These are phyloP conservation scores for Taphrina wiesneri DNA, from an alignment of 1,139 yeast genomes.

Conservation along the genomic window DNA sequence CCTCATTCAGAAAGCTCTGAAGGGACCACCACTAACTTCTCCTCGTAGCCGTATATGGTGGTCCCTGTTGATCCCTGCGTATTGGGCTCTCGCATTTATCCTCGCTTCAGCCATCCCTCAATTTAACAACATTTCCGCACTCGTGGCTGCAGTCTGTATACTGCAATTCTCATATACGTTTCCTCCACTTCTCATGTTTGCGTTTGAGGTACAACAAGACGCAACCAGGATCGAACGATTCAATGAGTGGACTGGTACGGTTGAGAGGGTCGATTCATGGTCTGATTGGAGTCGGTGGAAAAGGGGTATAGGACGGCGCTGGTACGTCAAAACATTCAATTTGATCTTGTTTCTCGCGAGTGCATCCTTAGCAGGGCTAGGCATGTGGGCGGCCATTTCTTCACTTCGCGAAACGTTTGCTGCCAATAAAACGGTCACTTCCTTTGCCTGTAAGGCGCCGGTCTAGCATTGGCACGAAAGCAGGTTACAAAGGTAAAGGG, in stretches of 20 bases:
- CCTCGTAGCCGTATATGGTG: constrained; percentile 41
- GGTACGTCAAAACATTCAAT: constrained; percentile 16
- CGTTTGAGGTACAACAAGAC: neutral
- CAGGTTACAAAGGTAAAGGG: no score
- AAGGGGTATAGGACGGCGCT: neutral
- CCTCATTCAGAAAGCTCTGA: constrained; percentile 46
- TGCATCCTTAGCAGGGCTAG: constrained; percentile 1
- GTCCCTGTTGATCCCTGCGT: constrained; percentile 47
- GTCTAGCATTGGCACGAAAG: neutral
- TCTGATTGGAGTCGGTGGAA: neutral
- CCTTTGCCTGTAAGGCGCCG: constrained; percentile 9
- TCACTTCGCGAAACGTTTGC: neutral
- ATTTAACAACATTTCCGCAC: constrained; percentile 52
- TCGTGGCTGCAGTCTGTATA: constrained; percentile 57
- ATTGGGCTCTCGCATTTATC: constrained; percentile 52
- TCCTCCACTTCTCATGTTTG: constrained; percentile 48
- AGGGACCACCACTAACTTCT: constrained; percentile 46
- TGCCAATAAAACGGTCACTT: neutral
- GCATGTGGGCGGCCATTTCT: constrained; percentile 4
- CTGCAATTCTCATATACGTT: constrained; percentile 53
- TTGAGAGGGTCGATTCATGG: neutral
- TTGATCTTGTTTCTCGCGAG: neutral
- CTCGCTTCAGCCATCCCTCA: constrained; percentile 60
- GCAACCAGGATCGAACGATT: neutral
- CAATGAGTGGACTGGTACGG: constrained; percentile 2